Evolutionary conservation across 441 rosid species (phyloP).

Genomic region (Euphorbia corollata): DNA sequence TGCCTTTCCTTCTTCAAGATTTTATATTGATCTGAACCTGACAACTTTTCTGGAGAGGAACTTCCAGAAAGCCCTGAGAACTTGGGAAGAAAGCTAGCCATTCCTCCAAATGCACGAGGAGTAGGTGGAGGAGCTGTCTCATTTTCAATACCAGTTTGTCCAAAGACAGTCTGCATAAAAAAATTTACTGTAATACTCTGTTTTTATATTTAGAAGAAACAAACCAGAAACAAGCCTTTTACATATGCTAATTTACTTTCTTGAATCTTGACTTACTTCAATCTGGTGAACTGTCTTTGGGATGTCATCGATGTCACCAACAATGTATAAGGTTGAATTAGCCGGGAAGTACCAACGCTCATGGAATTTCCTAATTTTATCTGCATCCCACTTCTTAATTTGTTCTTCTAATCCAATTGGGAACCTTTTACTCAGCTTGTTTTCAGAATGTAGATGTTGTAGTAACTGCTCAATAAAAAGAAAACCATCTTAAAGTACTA

Average conservation of each 20-base stretch:
- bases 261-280: constrained; percentile 69
- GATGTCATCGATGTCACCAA: constrained; percentile 78
- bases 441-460: constrained; percentile 97
- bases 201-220: not conserved
- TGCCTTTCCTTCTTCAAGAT: constrained; percentile 68
- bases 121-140: constrained; percentile 47
- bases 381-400: constrained; percentile 99
- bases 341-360: constrained; percentile 99
- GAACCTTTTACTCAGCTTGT: constrained; percentile 95
- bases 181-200: constrained; percentile 17
- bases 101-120: constrained; percentile 87
- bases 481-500: constrained; percentile 13
- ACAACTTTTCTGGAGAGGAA: constrained; percentile 57
- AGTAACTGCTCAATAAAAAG: constrained; percentile 50
- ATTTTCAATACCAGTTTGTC: constrained; percentile 53
- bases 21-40: constrained; percentile 60
- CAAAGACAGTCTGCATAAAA: constrained; percentile 71
- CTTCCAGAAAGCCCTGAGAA: constrained; percentile 80
- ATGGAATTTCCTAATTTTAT: constrained; percentile 95
- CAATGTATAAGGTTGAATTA: constrained; percentile 92
- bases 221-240: constrained; percentile 5
- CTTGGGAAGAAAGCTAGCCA: constrained; percentile 98
- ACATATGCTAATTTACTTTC: constrained; percentile 10
- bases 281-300: constrained; percentile 64
- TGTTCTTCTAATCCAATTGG: constrained; percentile 99